Evolutionary conservation across 345 rosid species (phyloP), one percentile per base, ranked within the genome.

Genomic region (Mallotus nudiflorus): DNA sequence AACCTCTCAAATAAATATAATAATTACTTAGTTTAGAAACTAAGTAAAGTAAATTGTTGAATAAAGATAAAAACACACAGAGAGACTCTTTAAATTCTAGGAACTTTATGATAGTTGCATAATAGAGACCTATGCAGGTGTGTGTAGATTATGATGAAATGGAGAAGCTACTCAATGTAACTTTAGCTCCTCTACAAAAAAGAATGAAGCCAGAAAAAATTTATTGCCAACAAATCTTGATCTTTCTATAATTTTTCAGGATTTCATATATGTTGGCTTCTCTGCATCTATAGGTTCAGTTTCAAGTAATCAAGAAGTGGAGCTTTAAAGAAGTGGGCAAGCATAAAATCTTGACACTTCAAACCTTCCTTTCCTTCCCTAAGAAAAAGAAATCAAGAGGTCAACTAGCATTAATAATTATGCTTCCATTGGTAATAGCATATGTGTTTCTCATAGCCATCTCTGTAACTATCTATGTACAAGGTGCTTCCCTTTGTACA

Each of bases 181-280:
- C 62, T 50, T 6, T 73, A 24, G 72, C 72, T 59, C 67, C 72
- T 25, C 13, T 50, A 29, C 8, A 42, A n/a, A n/a, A n/a, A 48
- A 45, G 10, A 22, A 25, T 5, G 14, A 73, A 67, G 33, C 77
- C 72, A 12, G 31, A 57, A 5, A 16, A 19, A n/a, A 62, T 19
- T 67, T 73, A 11, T 29, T 73, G 31, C 67, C 77, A 3, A 22
- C 24, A 27, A 4, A 16, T 0, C 33, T 50, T 12, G 53, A 67
- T 60, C 54, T 73, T 40, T 35, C 66, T 14, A 1, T 2, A 7
- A 9, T 24, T 18, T 10, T 73, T 1, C 25, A 9, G 49, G 77
- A 55, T 4, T 54, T 29, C 3, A 73, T 73, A 72, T 73, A 59
- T 61, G 67, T 66, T 40, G 72, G 72, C 14, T 67, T 73, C 67